phyloP scores from a whole-genome alignment of 129 eudicot species.

The Calendula officinalis region DNA sequence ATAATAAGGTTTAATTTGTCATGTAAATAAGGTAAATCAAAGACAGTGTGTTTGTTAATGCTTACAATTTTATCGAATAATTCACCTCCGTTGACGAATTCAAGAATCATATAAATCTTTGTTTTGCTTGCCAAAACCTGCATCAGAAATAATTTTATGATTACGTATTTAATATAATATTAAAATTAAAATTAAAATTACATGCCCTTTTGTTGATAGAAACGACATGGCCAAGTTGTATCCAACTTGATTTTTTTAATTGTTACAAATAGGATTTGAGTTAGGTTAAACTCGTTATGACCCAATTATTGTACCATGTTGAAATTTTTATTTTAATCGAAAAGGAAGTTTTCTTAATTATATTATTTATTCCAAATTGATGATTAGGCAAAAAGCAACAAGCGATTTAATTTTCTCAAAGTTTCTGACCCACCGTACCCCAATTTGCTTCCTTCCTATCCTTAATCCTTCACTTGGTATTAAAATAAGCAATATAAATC shows the following conservation, averaged over 20 bases:
- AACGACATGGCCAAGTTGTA: slow-evolving; percentile 19
- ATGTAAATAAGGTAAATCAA: background rate
- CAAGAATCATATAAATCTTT: slow-evolving; percentile 94
- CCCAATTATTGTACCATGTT: slow-evolving; percentile 14
- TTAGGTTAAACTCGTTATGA: slow-evolving; percentile 22
- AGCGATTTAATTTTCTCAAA: slow-evolving; percentile 4
- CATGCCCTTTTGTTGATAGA: slow-evolving; percentile 20
- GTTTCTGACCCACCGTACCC: slow-evolving; percentile 31
- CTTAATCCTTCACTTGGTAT: background rate
- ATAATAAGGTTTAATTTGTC: slow-evolving; percentile 2
- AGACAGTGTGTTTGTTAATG: background rate
- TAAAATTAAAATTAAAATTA: background rate
- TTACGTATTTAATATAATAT: background rate
- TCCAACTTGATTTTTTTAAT: slow-evolving; percentile 17
- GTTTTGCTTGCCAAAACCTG: slow-evolving; percentile 98
- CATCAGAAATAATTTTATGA: slow-evolving; percentile 2
- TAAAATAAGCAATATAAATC: background rate
- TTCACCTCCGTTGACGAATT: slow-evolving; percentile 89
- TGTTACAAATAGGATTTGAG: slow-evolving; percentile 16
- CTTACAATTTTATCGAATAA: slow-evolving; percentile 82
- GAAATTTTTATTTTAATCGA: background rate
- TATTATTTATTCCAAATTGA: background rate
- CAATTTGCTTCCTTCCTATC: slow-evolving; percentile 28
- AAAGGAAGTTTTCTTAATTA: background rate
- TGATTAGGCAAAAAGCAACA: slow-evolving; percentile 8